phyloP scores from a whole-genome alignment of 345 rosid genomes.

The Chamaenerion angustifolium region DNA sequence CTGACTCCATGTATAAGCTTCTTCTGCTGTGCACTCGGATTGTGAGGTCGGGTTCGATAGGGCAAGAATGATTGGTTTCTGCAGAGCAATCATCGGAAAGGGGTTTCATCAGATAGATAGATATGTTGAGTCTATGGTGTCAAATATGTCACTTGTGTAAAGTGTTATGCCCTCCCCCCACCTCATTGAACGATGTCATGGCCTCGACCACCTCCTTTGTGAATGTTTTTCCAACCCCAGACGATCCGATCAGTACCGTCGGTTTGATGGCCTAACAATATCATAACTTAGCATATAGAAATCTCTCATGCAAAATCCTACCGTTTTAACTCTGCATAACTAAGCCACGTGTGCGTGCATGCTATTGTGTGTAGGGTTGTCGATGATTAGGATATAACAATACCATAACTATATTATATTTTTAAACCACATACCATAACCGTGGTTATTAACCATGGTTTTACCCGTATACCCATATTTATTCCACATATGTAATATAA shows the following conservation, averaged over 20 bases:
- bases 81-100: slow-evolving; percentile 4
- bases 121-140: neutral
- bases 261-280: slow-evolving; percentile 69
- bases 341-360: too few species aligned
- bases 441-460: too few species aligned
- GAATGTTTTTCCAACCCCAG: slow-evolving; percentile 86
- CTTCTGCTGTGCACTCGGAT: slow-evolving; percentile 92
- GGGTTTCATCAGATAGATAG: too few species aligned
- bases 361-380: too few species aligned
- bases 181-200: slow-evolving; percentile 77
- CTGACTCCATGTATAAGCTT: slow-evolving; percentile 89
- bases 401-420: too few species aligned
- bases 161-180: too few species aligned
- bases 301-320: neutral
- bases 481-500: too few species aligned
- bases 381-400: too few species aligned
- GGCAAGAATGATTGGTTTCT: slow-evolving; percentile 91
- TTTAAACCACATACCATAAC: too few species aligned
- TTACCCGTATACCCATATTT: too few species aligned
- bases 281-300: neutral
- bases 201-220: slow-evolving; percentile 85
- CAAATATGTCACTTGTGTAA: too few species aligned
- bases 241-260: slow-evolving; percentile 80
- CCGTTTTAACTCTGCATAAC: too few species aligned
- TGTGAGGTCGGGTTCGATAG: slow-evolving; percentile 95